Percentiles rank a stretch among this genome's conserved stretches.
These are phyloP conservation scores for Camelina neglecta DNA, from an alignment of 345 rosid genomes.

Conservation along the genomic window DNA sequence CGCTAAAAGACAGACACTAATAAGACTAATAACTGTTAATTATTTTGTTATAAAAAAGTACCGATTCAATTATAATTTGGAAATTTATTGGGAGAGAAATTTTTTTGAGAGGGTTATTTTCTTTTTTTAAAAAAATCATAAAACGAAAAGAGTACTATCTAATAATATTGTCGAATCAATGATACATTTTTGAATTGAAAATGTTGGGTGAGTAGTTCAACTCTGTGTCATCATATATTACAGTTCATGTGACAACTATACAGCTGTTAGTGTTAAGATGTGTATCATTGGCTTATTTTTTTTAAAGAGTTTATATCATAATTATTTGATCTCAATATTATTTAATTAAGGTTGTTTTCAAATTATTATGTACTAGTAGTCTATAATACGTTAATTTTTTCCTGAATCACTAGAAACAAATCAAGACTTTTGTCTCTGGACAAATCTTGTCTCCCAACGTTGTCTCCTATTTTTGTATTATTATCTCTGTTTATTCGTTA, in stretches of 20 bases:
- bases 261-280: slow-evolving; percentile 25
- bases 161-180: slow-evolving; percentile 5
- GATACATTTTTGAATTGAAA: neutral
- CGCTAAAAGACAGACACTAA: neutral
- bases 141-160: neutral
- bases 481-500: slow-evolving; percentile 5
- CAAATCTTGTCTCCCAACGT: slow-evolving; percentile 31
- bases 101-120: neutral
- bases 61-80: neutral
- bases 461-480: neutral
- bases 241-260: slow-evolving; percentile 30
- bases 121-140: neutral
- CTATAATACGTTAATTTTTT: slow-evolving; percentile 18
- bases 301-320: neutral
- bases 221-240: slow-evolving; percentile 17
- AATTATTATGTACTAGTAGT: slow-evolving; percentile 12
- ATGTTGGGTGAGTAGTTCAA: slow-evolving; percentile 12
- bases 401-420: slow-evolving; percentile 34
- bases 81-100: neutral
- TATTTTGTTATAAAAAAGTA: neutral
- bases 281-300: slow-evolving; percentile 27
- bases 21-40: neutral
- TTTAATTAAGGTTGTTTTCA: neutral
- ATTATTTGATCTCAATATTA: neutral
- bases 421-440: slow-evolving; percentile 35